These are phyloP conservation scores for Aspergillus sp. DNA, from an alignment of 2,329 filamentous ascomycete genomes.

Conservation along the genomic window DNA sequence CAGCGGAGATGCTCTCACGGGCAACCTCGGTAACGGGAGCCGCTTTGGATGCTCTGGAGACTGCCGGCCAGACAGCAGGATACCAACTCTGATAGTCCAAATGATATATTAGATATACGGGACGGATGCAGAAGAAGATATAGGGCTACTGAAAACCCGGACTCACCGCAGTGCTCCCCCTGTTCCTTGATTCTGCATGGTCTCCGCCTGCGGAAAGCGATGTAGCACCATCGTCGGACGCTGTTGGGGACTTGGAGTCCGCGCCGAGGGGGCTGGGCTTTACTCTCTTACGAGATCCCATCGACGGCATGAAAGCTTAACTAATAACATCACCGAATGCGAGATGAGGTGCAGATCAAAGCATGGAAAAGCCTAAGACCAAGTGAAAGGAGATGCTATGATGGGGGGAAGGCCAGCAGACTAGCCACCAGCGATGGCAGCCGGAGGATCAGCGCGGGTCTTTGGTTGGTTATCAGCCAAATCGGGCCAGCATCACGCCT, in stretches of 20 bases:
- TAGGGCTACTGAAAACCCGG: not conserved
- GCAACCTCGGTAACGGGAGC: constrained; percentile 52
- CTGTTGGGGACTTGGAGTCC: constrained; percentile 26
- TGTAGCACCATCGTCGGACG: constrained; percentile 26
- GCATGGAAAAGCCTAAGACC: not conserved
- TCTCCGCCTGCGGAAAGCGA: constrained; percentile 22
- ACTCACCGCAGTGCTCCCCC: constrained; percentile 35
- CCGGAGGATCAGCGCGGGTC: not conserved
- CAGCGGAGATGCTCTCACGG: constrained; percentile 51
- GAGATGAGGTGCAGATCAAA: not conserved
- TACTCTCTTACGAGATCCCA: constrained; percentile 48
- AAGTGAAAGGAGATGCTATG: not conserved
- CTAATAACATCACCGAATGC: constrained; percentile 37
- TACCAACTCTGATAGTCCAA: constrained; percentile 43
- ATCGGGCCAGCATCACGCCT: not conserved
- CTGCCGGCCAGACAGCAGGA: constrained; percentile 47
- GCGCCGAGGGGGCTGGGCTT: constrained; percentile 42
- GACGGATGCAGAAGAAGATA: not conserved
- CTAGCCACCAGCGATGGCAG: constrained; percentile 1
- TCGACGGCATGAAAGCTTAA: constrained; percentile 38
- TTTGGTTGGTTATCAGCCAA: constrained; percentile 12
- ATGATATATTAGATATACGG: constrained; percentile 15
- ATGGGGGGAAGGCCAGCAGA: not conserved
- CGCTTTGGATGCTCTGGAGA: constrained; percentile 45
- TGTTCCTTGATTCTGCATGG: constrained; percentile 29